A percentile compares a stretch with the other conserved stretches of the same genome.
Evolutionary conservation across 345 rosid genomes (phyloP).

Genomic region (Abelmoschus esculentus): DNA sequence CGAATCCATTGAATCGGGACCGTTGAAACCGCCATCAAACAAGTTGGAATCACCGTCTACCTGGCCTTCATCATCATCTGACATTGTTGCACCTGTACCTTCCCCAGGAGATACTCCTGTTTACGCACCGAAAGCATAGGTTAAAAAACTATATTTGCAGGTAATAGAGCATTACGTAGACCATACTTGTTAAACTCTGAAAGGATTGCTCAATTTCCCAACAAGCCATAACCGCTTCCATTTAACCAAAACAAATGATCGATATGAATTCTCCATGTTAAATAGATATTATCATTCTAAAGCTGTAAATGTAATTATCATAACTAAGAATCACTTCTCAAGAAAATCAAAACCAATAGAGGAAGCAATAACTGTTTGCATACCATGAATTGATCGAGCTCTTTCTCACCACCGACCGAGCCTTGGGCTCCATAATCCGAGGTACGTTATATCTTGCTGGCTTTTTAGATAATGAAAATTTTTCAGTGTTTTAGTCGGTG

Average conservation of each 20-base stretch:
- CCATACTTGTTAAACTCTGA: slow-evolving; percentile 77
- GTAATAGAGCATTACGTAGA: neutral
- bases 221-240: slow-evolving; percentile 99
- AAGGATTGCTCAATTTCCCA: slow-evolving; percentile 98
- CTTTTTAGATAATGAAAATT: too few relatives aligned
- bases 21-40: slow-evolving; percentile 73
- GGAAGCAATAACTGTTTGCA: neutral
- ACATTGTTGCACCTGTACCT: slow-evolving; percentile 97
- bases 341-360: neutral
- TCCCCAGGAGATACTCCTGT: slow-evolving; percentile 98
- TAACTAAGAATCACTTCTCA: neutral
- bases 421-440: slow-evolving; percentile 46
- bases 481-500: too few relatives aligned
- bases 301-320: too few relatives aligned
- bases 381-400: slow-evolving; percentile 99
- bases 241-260: slow-evolving; percentile 4
- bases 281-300: too few relatives aligned
- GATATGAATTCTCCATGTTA: too few relatives aligned
- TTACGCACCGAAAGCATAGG: neutral
- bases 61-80: slow-evolving; percentile 81
- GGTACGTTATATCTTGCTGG: too few relatives aligned
- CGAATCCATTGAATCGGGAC: slow-evolving; percentile 62
- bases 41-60: slow-evolving; percentile 75
- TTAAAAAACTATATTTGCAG: too few relatives aligned
- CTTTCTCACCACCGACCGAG: slow-evolving; percentile 67